Conservation (phyloP, 805 yeast genomes). For the Komagataella populi region DNA sequence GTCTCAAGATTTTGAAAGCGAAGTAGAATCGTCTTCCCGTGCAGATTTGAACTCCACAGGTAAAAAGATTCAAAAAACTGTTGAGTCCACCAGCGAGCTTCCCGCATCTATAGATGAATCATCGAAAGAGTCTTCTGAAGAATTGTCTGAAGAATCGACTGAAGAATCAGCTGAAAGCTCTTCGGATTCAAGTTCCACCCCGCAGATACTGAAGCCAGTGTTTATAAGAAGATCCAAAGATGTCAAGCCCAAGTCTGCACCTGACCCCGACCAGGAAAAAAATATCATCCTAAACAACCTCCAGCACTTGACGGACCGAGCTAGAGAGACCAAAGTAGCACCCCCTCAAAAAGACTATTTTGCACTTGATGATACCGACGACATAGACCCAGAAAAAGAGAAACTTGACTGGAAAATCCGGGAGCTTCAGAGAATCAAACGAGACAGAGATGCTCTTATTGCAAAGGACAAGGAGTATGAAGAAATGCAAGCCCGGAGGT, state of each 20-base stretch:
- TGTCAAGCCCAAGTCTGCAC: background rate
- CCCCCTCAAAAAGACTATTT: constrained; percentile 8
- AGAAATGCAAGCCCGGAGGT: constrained; percentile 5
- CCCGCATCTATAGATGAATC: background rate
- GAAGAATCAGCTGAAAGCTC: constrained; percentile 5
- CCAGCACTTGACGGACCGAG: constrained; percentile 3
- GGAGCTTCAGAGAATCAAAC: constrained; percentile 16
- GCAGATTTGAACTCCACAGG: background rate
- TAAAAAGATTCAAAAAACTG: background rate
- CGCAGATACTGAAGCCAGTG: constrained; percentile 11
- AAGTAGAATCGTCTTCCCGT: background rate
- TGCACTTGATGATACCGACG: constrained; percentile 47
- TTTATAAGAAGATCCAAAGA: constrained; percentile 7
- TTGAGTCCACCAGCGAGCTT: background rate
- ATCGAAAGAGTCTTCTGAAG: constrained; percentile 1
- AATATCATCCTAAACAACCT: background rate
- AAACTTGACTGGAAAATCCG: constrained; percentile 18
- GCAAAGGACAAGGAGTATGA: constrained; percentile 13
- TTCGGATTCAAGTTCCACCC: constrained; percentile 1
- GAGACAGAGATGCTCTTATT: constrained; percentile 13
- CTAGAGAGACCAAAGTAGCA: constrained; percentile 6
- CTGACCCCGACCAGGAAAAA: constrained; percentile 9
- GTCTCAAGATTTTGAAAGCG: background rate
- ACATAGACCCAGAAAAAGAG: constrained; percentile 35
- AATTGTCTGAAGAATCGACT: background rate